Percentiles rank a stretch among this genome's conserved stretches.
phyloP scores from a whole-genome alignment of 106 monocot species.

The Acanthochlamys bracteata region DNA sequence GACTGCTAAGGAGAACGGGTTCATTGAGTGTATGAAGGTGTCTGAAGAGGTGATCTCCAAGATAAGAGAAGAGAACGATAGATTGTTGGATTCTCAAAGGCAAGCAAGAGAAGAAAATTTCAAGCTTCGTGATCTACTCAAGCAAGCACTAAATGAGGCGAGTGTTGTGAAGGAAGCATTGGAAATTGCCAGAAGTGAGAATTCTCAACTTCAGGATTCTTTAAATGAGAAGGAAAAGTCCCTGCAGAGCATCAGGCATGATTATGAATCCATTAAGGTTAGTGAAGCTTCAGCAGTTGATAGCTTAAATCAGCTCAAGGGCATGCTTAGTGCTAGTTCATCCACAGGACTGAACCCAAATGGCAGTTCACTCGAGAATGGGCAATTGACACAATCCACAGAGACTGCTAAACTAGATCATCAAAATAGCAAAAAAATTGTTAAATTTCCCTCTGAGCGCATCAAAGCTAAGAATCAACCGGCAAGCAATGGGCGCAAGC shows the following conservation, averaged over 20 bases:
- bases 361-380: background rate
- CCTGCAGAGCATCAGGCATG: conserved; percentile 22
- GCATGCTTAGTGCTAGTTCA: conserved; percentile 24
- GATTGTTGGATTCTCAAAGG: conserved; percentile 31
- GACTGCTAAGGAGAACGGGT: conserved; percentile 56
- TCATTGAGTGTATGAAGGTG: conserved; percentile 44
- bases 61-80: conserved; percentile 35
- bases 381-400: too few species aligned
- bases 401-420: background rate
- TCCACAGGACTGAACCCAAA: conserved; percentile 8
- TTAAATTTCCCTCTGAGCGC: conserved; percentile 19
- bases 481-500: background rate
- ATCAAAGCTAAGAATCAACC: conserved; percentile 8
- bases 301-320: conserved; percentile 41
- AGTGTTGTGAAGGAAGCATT: conserved; percentile 60
- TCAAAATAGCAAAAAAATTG: conserved; percentile 5
- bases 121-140: conserved; percentile 66
- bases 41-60: conserved; percentile 54
- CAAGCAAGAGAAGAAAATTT: conserved; percentile 45
- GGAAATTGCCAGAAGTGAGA: conserved; percentile 68
- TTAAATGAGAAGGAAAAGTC: conserved; percentile 38
- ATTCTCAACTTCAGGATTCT: conserved; percentile 41
- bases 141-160: conserved; percentile 72
- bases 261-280: conserved; percentile 31
- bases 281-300: conserved; percentile 45